Base-by-base conservation (phyloP, 202 grass and related monocot genomes). In the Setaria italica region DNA sequence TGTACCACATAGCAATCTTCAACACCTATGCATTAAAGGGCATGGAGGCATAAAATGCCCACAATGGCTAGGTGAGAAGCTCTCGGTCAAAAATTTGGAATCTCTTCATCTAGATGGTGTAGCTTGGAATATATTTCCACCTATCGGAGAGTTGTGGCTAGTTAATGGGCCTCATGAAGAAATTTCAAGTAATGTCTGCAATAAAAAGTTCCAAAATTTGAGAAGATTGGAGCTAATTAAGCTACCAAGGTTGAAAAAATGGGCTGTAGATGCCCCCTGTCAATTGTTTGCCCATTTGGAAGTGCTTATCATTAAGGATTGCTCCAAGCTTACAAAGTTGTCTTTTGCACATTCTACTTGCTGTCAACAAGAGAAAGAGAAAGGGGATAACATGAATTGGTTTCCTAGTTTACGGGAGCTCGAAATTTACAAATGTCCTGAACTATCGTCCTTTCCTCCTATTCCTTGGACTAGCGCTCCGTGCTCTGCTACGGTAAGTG, bases 41-140 rank as follows among this genome's bases (percentile, higher is more conserved):
- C 77, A 86, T 66, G 35, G 77, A 11, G 84, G 84, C 0, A 15
- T 12, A 5, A 64, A 9, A 25, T 72, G 68, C 16, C 84, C 84
- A 7, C 2, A 47, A 20, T 86, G 84, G 84, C 7, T 86, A 16
- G 4, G 59, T 11, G 5, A 8, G 0, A 16, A 34, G 0, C 47
- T 87, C 1, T 17, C 19, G 0, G 7, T 76, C 0, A 30, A 69
- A 41, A 5, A 0, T 20, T 37, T 87, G 9, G 41, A 50, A 7
- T 1, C 60, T 2, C 49, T 87, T 4, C 2, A 0, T 69, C 78
- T 82, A 0, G 4, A 5, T 76, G 17, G 9, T 29, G 69, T 81
- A 1, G 1, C 55, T 13, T 87, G 85, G 62, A 19, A 64, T 7
- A 16, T 1, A 1, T 56, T 86, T 32, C 88, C 65, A 56, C 34